Evolutionary conservation across 2,329 filamentous ascomycete species (phyloP).

Genomic region (Fonsecaea pedrosoi): DNA sequence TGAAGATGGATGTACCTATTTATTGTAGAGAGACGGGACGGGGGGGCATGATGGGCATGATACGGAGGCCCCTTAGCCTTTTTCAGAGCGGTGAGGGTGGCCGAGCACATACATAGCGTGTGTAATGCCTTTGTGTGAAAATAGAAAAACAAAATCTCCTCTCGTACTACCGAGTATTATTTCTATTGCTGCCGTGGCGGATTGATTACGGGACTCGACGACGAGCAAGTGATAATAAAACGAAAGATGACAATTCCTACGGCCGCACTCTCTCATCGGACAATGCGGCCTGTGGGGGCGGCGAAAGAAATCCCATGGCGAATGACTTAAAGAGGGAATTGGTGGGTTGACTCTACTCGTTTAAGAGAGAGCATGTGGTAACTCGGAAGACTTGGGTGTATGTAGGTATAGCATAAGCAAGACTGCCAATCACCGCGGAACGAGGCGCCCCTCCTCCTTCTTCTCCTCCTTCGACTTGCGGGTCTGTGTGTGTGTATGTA

Average conservation of each 20-base stretch:
- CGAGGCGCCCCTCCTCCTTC: neutral
- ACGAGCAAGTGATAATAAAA: neutral
- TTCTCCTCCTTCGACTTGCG: too few species aligned
- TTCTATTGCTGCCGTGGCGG: neutral
- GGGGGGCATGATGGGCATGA: neutral
- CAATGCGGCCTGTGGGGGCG: neutral
- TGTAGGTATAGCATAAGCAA: conserved; percentile 2
- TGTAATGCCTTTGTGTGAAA: conserved; percentile 16
- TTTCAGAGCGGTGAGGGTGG: neutral
- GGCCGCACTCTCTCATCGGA: too few species aligned
- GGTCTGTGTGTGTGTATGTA: neutral
- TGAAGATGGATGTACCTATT: neutral
- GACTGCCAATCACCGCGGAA: conserved; percentile 8
- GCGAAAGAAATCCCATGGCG: neutral
- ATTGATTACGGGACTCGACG: neutral
- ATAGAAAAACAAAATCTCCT: conserved; percentile 28
- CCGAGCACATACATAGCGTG: neutral
- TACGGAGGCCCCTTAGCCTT: neutral
- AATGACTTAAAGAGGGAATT: neutral
- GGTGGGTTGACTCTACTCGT: neutral
- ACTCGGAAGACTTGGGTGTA: too few species aligned
- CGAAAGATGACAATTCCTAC: neutral
- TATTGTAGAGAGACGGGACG: neutral
- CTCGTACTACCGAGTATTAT: conserved; percentile 2
- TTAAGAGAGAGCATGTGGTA: too few species aligned